These are phyloP conservation scores for Phytopythium cucurbitacearum DNA, from an alignment of 352 stramenopile genomes.

Conservation along the genomic window DNA sequence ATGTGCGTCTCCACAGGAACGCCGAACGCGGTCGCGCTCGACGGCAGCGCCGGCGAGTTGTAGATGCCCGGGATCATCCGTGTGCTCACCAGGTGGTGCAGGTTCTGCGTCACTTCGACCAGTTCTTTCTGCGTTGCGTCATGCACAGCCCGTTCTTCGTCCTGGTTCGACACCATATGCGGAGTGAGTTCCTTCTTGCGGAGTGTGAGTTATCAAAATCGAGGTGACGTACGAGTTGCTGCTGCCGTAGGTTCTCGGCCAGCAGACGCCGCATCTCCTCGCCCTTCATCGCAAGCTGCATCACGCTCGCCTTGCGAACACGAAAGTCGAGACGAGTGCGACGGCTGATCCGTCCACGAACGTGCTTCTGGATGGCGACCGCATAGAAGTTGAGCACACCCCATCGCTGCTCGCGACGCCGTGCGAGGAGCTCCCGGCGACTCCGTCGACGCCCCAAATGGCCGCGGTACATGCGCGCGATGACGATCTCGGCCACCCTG, in stretches of 20 bases:
- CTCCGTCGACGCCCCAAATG: slow-evolving; percentile 40
- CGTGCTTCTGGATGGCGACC: slow-evolving; percentile 48
- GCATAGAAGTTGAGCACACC: slow-evolving; percentile 45
- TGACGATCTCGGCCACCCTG: slow-evolving; percentile 47
- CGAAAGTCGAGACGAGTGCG: slow-evolving; percentile 47
- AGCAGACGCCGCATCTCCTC: slow-evolving; percentile 45
- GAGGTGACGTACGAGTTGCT: slow-evolving; percentile 22
- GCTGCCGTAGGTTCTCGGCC: slow-evolving; percentile 29
- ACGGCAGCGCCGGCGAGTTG: slow-evolving; percentile 38
- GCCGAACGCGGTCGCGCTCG: slow-evolving; percentile 40
- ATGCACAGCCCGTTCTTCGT: slow-evolving; percentile 29
- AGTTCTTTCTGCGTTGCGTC: slow-evolving; percentile 39
- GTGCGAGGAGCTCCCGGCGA: slow-evolving; percentile 12
- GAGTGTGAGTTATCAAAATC: neutral
- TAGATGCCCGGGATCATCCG: slow-evolving; percentile 50
- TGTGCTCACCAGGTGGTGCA: slow-evolving; percentile 65
- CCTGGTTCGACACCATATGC: slow-evolving; percentile 2
- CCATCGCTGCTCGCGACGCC: slow-evolving; percentile 14
- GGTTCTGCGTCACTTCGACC: slow-evolving; percentile 43
- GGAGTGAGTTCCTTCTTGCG: too few relatives aligned
- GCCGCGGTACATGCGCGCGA: slow-evolving; percentile 53
- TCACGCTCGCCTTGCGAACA: slow-evolving; percentile 53
- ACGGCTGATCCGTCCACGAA: slow-evolving; percentile 43
- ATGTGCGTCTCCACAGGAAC: slow-evolving; percentile 64
- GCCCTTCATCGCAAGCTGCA: slow-evolving; percentile 41